Percentiles rank a stretch among this genome's conserved stretches.
Conservation (phyloP, 805 yeast species). For the Cyberlindnera maritima region DNA sequence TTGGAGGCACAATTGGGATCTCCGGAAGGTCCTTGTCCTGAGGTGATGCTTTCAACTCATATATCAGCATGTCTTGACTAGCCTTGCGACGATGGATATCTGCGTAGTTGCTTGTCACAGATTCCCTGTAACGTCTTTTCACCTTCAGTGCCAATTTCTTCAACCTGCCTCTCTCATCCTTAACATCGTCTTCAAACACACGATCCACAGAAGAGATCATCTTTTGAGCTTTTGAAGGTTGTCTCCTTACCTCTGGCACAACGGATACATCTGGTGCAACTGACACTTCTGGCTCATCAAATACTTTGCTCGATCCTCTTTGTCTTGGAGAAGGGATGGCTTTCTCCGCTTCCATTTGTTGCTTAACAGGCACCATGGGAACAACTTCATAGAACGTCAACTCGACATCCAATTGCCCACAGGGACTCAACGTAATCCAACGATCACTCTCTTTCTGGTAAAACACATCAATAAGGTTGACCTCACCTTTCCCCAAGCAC, state of each 20-base stretch:
- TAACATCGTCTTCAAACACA: conserved; percentile 23
- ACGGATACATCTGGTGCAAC: no score
- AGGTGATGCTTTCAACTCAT: conserved; percentile 4
- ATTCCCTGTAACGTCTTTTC: conserved; percentile 21
- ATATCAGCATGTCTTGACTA: conserved; percentile 7
- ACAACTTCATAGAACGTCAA: conserved; percentile 25
- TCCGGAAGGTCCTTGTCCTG: conserved; percentile 5
- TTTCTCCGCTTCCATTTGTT: neutral
- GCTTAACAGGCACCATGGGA: conserved; percentile 23
- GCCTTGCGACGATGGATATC: conserved; percentile 7
- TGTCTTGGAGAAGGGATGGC: neutral
- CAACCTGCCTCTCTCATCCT: conserved; percentile 22
- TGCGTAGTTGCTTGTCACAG: conserved; percentile 7
- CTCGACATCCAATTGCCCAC: conserved; percentile 22
- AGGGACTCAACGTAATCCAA: conserved; percentile 15
- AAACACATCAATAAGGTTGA: conserved; percentile 17
- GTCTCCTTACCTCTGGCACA: neutral
- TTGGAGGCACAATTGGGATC: neutral
- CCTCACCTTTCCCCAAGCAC: conserved; percentile 18
- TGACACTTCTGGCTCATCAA: no score
- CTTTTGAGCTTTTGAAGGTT: conserved; percentile 6
- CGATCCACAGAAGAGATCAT: conserved; percentile 23
- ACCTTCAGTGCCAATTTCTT: conserved; percentile 20
- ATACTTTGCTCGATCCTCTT: neutral
- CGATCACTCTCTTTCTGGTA: conserved; percentile 14